Conservation (phyloP, 148 eudicot species). For the Agrostemma githago region DNA sequence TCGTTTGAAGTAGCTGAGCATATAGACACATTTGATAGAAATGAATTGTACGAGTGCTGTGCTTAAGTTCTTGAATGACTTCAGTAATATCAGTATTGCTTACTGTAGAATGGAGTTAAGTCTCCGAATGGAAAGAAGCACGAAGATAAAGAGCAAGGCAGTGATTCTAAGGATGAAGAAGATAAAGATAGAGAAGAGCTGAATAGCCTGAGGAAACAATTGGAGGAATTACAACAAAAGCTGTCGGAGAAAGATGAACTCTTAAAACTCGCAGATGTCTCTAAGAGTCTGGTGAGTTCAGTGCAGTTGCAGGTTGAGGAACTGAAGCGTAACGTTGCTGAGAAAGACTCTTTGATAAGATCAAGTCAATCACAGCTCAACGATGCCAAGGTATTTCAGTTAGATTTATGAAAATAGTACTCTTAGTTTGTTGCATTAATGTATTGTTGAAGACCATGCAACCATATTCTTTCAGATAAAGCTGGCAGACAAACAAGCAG, state of each 20-base stretch:
- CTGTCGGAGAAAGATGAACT: slow-evolving; percentile 74
- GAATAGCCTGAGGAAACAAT: slow-evolving; percentile 57
- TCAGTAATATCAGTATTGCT: slow-evolving; percentile 13
- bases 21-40: neutral
- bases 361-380: slow-evolving; percentile 65
- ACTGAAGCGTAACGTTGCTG: slow-evolving; percentile 45
- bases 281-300: slow-evolving; percentile 45
- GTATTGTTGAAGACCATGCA: neutral
- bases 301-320: slow-evolving; percentile 52
- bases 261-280: slow-evolving; percentile 49
- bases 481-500: slow-evolving; percentile 93
- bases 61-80: slow-evolving; percentile 6
- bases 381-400: slow-evolving; percentile 49
- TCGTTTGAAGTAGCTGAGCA: neutral
- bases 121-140: slow-evolving; percentile 50
- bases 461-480: slow-evolving; percentile 44
- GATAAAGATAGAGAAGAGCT: slow-evolving; percentile 68
- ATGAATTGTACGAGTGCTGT: slow-evolving; percentile 1
- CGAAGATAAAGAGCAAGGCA: slow-evolving; percentile 43
- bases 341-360: slow-evolving; percentile 57
- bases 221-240: slow-evolving; percentile 61
- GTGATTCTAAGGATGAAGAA: slow-evolving; percentile 32
- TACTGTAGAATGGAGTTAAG: slow-evolving; percentile 49
- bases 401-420: no score
- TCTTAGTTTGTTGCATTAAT: neutral